Base-by-base conservation (phyloP, 805 yeast genomes). In the Cyberlindnera sargentensis region DNA sequence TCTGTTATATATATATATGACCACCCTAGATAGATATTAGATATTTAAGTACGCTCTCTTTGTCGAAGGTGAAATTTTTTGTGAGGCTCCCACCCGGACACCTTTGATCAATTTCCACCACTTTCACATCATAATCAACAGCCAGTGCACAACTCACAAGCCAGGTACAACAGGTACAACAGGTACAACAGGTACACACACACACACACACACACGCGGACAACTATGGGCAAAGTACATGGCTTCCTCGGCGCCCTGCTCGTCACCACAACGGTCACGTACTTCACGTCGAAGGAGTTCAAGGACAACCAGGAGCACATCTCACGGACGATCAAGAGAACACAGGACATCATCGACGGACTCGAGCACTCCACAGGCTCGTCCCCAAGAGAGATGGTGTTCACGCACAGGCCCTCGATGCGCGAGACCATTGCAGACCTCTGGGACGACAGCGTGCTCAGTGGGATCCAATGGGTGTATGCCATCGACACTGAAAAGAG, bases 381-480 rank as follows among this genome's bases (percentile, higher is more conserved):
- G 30, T 65, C 68, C 31, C 75, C 74, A 48, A 63, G 73, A 27
- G 56, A 67, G 6, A 64, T 71, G 42, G 72, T 72, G 29, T 57
- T 67, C 37, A 57, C 67, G 23, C 77, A 77, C 45, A 62, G 67
- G 45, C 65, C 71, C 28, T 71, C 84, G 29, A 62, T 67, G 30
- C 55, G 55, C 8, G 89, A 86, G 60, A 81, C 89, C 0, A 67
- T 75, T 47, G 83, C 80, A 51, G 95, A 85, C 55, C 70, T 84
- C 35, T 85, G 95, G 95, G 82, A 85, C 57, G 79, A 76, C 37
- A 90, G 84, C 58, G 73, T 85, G 42, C 71, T 82, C 45, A 68
- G 66, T 36, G 72, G 75, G 46, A 85, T 80, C 24, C 78, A 78
- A 51, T 81, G 84, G 76, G 51, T 83, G 10, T 83, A 82, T 55